Conservation (phyloP, 2,329 filamentous ascomycete genomes). For the Coniochaeta sp. region DNA sequence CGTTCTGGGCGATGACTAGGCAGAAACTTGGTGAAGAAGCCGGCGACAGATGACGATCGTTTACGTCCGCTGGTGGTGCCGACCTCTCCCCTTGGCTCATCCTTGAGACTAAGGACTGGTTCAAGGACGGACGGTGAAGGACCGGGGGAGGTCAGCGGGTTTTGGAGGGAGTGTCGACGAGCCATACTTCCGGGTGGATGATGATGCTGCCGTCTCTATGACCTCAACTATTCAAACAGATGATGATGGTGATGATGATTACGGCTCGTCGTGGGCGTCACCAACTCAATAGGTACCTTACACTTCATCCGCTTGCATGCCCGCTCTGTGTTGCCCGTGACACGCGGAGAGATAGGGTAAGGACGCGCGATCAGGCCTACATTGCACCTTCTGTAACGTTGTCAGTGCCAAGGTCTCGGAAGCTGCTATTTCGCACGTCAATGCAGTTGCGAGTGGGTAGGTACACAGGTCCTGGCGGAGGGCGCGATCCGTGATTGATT, state of each 20-base stretch:
- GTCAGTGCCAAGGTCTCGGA: background rate
- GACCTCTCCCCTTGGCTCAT: background rate
- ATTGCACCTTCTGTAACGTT: background rate
- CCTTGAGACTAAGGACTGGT: background rate
- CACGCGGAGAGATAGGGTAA: background rate
- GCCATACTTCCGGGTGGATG: background rate
- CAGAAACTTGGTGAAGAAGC: conserved; percentile 36
- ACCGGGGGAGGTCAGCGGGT: background rate
- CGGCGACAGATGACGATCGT: conserved; percentile 22
- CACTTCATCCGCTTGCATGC: background rate
- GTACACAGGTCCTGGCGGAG: background rate
- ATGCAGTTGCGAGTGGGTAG: background rate
- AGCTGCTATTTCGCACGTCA: background rate
- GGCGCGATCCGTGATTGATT: background rate
- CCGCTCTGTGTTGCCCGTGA: background rate
- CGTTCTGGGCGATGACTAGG: conserved; percentile 42
- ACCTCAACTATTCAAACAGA: background rate
- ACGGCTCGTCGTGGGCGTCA: background rate
- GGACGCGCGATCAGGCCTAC: background rate
- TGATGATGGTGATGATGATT: background rate
- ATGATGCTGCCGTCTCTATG: background rate
- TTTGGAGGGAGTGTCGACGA: background rate
- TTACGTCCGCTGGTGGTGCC: background rate
- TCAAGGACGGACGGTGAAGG: background rate
- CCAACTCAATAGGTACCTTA: background rate